Evolutionary conservation across 1,284 basidiomycete species (phyloP), one percentile per base, ranked within the genome.

Genomic region (Boletus semigastroideus): DNA sequence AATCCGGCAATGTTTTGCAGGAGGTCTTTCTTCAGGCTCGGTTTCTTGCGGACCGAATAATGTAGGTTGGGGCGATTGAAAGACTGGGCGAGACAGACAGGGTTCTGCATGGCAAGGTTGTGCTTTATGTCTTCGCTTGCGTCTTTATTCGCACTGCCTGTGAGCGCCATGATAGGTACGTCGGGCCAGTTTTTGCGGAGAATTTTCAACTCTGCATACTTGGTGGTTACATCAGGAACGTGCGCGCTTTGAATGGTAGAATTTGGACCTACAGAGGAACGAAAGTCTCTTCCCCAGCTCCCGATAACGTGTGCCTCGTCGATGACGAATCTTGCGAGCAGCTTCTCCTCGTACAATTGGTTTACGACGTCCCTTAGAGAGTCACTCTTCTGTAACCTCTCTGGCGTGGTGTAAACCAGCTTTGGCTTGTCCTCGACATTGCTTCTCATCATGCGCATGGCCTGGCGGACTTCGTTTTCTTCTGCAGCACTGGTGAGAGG

Each of bases 221-320:
- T 56, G 52, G 36, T 48, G 34, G 34, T 52, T 49, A 52, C 52
- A 44, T 47, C 44, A 52, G 46, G 53, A 52, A 48, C 45, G 17
- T 11, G 30, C 25, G 30, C 25, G 33, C 38, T 42, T 44, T 17
- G 43, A 16, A 22, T 16, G 30, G n/a, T 17, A 39, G 46, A 34
- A 28, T 33, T 38, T 43, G 38, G n/a, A 71, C 83, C 59, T 67
- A 90, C 87, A 25, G 86, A 79, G 38, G 80, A 80, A 36, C 92
- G 82, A 63, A 94, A 94, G 62, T 91, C 86, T 61, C 90, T 82
- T 6, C 92, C 92, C 91, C 90, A 94, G 16, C 84, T 83, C 4
- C 79, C 83, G 49, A 98, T 91, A 67, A 94, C 94, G 67, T 99
- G 97, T 1, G 94, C 96, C 66, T 99, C 96, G 65, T 99, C 97